Conservation (phyloP, 176 grass and related monocot species). For the Carex cristatella region DNA sequence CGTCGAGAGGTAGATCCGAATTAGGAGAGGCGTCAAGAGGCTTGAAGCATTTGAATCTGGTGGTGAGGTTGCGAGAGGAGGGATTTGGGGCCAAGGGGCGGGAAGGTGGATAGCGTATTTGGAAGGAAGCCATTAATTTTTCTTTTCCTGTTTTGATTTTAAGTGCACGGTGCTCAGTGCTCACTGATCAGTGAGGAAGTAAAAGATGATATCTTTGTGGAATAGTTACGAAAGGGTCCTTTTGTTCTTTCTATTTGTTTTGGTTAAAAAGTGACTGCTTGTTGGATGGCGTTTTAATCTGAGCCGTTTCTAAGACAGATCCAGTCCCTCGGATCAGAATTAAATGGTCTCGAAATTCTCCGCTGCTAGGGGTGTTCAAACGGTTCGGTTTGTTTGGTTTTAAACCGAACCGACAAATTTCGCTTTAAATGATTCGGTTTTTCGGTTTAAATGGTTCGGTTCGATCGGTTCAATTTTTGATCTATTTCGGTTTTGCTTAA, state of each 20-base stretch:
- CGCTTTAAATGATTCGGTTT: no score
- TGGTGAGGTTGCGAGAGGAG: neutral
- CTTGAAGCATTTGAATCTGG: slow-evolving; percentile 5
- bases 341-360: neutral
- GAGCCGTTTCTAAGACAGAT: neutral
- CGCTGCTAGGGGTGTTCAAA: neutral
- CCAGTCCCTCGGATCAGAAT: neutral
- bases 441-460: no score
- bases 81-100: neutral
- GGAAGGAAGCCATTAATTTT: slow-evolving; percentile 22
- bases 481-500: no score
- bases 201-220: neutral
- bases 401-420: no score
- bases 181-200: neutral
- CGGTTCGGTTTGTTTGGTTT: no score
- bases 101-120: neutral
- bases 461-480: no score
- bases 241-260: neutral
- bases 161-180: neutral
- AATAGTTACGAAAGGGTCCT: neutral
- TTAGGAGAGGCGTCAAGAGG: neutral
- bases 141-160: neutral
- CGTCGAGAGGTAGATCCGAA: slow-evolving; percentile 1
- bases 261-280: neutral
- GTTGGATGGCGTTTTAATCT: neutral